Evolutionary conservation across 1,139 yeast species (phyloP).

Genomic region (Eremothecium cymbalariae): DNA sequence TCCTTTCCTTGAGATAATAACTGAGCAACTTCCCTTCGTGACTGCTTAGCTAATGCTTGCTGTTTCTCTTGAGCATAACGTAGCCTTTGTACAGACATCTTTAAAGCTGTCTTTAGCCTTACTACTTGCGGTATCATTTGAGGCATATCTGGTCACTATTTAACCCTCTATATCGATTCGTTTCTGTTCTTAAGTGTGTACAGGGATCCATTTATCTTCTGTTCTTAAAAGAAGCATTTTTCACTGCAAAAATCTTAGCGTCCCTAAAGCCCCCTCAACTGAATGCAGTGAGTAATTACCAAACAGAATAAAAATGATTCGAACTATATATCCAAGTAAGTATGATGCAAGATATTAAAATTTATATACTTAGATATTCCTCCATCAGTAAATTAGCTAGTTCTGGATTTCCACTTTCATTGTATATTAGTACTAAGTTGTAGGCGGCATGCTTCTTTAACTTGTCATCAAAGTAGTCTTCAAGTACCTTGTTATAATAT

Average conservation of each 20-base stretch:
- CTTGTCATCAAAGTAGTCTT: constrained; percentile 41
- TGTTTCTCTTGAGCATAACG: constrained; percentile 78
- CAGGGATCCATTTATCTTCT: too few species aligned
- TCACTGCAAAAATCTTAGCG: too few species aligned
- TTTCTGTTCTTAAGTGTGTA: too few species aligned
- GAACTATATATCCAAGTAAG: too few species aligned
- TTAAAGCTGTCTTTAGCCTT: constrained; percentile 60
- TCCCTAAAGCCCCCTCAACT: too few species aligned
- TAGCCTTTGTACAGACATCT: constrained; percentile 75
- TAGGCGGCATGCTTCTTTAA: constrained; percentile 76
- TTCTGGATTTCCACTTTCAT: constrained; percentile 60
- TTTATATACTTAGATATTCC: constrained; percentile 39
- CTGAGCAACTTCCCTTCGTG: constrained; percentile 65
- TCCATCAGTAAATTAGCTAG: constrained; percentile 59
- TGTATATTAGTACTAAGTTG: constrained; percentile 67
- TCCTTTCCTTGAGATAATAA: constrained; percentile 64
- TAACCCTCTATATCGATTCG: too few species aligned
- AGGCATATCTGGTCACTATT: too few species aligned
- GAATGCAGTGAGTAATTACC: not conserved
- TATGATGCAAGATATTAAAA: too few species aligned
- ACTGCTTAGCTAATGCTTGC: constrained; percentile 73
- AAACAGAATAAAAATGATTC: not conserved
- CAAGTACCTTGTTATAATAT: constrained; percentile 63
- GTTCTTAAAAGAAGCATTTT: too few species aligned
- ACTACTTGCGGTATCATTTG: constrained; percentile 16